phyloP scores from a whole-genome alignment of 1,139 yeast genomes.

The Saccharomyces hybrid region DNA sequence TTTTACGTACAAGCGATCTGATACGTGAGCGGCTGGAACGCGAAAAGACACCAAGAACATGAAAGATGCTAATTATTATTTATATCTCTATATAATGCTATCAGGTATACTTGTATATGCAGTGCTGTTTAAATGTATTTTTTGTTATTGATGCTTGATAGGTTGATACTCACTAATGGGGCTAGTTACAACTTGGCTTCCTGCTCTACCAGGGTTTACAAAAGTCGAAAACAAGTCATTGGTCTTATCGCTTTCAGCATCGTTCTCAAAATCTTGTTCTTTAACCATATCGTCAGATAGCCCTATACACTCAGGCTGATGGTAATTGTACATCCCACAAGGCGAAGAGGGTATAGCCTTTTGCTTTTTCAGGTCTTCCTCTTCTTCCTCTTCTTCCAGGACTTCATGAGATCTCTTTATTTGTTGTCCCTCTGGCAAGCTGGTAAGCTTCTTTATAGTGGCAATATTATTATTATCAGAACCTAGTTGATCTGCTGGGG shows the following conservation, averaged over 20 bases:
- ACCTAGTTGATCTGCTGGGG: background rate
- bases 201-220: conserved; percentile 2
- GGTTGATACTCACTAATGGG: background rate
- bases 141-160: background rate
- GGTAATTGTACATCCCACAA: conserved; percentile 26
- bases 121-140: background rate
- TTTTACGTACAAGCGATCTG: background rate
- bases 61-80: background rate
- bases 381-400: conserved; percentile 10
- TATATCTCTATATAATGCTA: background rate
- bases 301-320: conserved; percentile 4
- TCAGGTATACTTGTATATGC: background rate
- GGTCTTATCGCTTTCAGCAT: conserved; percentile 3
- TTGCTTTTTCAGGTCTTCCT: conserved; percentile 16
- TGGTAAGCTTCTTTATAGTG: background rate
- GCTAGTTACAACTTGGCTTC: background rate
- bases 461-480: background rate
- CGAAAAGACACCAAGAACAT: background rate
- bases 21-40: background rate
- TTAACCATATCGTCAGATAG: conserved; percentile 6
- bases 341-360: conserved; percentile 31
- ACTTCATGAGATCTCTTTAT: conserved; percentile 2
- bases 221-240: conserved; percentile 14
- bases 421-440: background rate
- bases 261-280: background rate